Evolutionary conservation across 2,329 filamentous ascomycete species (phyloP).

Genomic region (Microcera coccophila): DNA sequence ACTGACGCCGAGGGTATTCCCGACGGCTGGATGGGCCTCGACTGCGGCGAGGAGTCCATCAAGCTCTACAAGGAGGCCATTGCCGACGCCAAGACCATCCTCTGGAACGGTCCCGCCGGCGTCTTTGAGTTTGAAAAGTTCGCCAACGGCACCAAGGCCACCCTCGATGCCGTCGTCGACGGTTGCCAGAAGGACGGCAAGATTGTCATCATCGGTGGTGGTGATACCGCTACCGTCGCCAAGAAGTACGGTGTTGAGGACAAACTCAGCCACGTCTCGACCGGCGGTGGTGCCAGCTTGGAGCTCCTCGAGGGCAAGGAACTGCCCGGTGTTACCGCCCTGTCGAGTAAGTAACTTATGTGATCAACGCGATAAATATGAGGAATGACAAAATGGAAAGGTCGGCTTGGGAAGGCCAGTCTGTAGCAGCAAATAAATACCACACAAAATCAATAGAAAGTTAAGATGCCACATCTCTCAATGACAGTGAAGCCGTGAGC

Average conservation of each 20-base stretch:
- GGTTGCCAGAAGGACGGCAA: slow-evolving; percentile 73
- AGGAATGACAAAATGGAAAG: slow-evolving; percentile 31
- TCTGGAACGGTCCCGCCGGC: slow-evolving; percentile 97
- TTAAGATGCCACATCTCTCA: slow-evolving; percentile 13
- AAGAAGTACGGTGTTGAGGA: slow-evolving; percentile 95
- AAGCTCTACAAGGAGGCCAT: slow-evolving; percentile 88
- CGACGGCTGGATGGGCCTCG: slow-evolving; percentile 96
- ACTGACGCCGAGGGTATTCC: slow-evolving; percentile 87
- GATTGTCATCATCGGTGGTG: slow-evolving; percentile 97
- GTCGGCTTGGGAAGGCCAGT: slow-evolving; percentile 33
- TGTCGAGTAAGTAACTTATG: slow-evolving; percentile 67
- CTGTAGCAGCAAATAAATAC: slow-evolving; percentile 27
- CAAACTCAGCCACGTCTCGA: slow-evolving; percentile 97
- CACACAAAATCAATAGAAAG: slow-evolving; percentile 6
- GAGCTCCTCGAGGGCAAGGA: slow-evolving; percentile 98
- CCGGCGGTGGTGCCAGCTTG: slow-evolving; percentile 89
- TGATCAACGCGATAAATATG: slow-evolving; percentile 15
- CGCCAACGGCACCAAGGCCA: slow-evolving; percentile 85
- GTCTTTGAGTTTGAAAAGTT: slow-evolving; percentile 98
- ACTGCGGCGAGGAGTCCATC: slow-evolving; percentile 85
- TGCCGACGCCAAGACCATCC: slow-evolving; percentile 84
- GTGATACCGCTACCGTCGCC: slow-evolving; percentile 95
- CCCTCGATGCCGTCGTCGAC: slow-evolving; percentile 80
- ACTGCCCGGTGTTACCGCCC: slow-evolving; percentile 84
- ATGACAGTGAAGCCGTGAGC: too few relatives aligned